phyloP scores from a whole-genome alignment of 2,329 filamentous ascomycete species.

The Onygenales sp. region DNA sequence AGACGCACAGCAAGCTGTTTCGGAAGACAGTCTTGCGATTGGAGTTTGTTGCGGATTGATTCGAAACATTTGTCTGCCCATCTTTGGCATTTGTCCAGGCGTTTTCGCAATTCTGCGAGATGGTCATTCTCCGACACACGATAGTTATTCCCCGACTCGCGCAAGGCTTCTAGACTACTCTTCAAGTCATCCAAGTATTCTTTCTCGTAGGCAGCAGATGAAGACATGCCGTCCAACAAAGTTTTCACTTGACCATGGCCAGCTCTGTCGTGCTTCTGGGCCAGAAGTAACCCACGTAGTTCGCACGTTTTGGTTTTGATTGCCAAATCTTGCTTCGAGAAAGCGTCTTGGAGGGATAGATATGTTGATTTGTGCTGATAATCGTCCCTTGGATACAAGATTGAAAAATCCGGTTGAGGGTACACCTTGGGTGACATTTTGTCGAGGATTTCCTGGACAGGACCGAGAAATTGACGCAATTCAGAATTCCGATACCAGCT shows the following conservation, averaged over 20 bases:
- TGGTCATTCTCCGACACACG: too few relatives aligned
- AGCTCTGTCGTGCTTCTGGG: neutral
- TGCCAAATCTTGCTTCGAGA: neutral
- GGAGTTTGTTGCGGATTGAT: neutral
- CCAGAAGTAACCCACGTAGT: too few relatives aligned
- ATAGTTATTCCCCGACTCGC: neutral
- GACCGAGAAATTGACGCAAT: conserved; percentile 10
- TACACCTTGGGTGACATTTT: neutral
- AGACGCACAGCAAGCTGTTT: neutral
- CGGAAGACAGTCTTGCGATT: neutral
- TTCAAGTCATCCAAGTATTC: neutral
- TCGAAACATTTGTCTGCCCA: neutral
- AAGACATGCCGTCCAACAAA: neutral
- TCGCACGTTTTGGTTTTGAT: too few relatives aligned
- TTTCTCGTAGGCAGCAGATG: neutral
- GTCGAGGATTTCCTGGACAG: conserved; percentile 8
- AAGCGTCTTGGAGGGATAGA: neutral
- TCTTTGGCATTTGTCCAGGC: neutral
- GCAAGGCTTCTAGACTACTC: neutral
- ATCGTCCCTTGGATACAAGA: neutral
- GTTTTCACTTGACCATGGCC: neutral
- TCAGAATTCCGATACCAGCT: conserved; percentile 13
- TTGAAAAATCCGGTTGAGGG: neutral
- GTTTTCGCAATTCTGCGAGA: neutral
- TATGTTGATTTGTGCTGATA: neutral